phyloP scores from a whole-genome alignment of 257 asterid species.

The Oldenlandia corymbosa region DNA sequence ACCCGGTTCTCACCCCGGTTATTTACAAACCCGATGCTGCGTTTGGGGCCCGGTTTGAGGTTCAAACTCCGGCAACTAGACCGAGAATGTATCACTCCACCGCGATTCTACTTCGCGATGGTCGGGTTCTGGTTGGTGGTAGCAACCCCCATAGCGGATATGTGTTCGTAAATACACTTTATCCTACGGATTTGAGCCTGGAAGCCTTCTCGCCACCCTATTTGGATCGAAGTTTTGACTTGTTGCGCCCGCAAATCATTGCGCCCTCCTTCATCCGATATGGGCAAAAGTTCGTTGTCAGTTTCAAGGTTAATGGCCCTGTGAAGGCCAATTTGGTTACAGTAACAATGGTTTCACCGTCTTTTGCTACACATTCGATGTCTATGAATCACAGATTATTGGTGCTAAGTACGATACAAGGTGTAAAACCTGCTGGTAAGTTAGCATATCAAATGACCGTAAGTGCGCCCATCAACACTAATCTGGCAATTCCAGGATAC shows the following conservation, averaged over 20 bases:
- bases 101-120: conserved; percentile 33
- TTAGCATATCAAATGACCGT: conserved; percentile 17
- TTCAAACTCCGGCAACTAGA: conserved; percentile 16
- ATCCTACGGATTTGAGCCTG: conserved; percentile 34
- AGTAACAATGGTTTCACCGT: conserved; percentile 38
- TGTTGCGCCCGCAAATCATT: conserved; percentile 20
- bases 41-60: conserved; percentile 14
- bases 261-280: conserved; percentile 13
- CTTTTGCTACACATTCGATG: conserved; percentile 37
- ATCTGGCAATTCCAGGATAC: conserved; percentile 30
- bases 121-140: conserved; percentile 41
- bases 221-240: conserved; percentile 3
- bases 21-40: conserved; percentile 25
- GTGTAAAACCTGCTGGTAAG: conserved; percentile 11
- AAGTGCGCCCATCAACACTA: conserved; percentile 12
- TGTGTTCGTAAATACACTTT: conserved; percentile 9
- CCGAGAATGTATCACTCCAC: conserved; percentile 46
- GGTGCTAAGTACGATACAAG: conserved; percentile 7
- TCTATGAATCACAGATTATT: conserved; percentile 44
- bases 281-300: conserved; percentile 1
- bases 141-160: conserved; percentile 31
- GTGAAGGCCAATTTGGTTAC: conserved; percentile 5
- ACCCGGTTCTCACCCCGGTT: conserved; percentile 34
- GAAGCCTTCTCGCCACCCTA: conserved; percentile 34
- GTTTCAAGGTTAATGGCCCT: conserved; percentile 9